phyloP scores from a whole-genome alignment of 2,329 filamentous ascomycete genomes.

The Cladosporium austrohemisphaericum region DNA sequence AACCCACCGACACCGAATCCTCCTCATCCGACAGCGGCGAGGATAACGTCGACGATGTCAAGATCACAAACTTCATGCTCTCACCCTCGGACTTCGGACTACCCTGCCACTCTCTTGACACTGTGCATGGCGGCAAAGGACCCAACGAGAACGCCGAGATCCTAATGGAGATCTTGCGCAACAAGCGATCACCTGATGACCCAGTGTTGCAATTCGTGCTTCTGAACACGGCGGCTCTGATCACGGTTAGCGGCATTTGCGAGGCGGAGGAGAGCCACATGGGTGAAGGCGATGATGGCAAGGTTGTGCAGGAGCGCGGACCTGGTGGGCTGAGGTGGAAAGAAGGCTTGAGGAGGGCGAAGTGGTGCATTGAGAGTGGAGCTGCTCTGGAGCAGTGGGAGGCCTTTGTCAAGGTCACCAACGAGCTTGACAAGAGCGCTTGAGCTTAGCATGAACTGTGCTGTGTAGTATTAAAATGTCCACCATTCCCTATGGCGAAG shows the following conservation, averaged over 20 bases:
- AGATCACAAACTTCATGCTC: slow-evolving; percentile 73
- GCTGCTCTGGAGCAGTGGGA: slow-evolving; percentile 80
- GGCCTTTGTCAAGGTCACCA: slow-evolving; percentile 78
- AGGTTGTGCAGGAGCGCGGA: slow-evolving; percentile 75
- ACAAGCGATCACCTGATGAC: slow-evolving; percentile 69
- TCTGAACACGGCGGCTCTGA: slow-evolving; percentile 84
- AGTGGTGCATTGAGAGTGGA: slow-evolving; percentile 83
- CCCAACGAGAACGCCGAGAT: slow-evolving; percentile 85
- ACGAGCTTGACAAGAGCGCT: slow-evolving; percentile 34
- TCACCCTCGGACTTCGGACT: slow-evolving; percentile 86
- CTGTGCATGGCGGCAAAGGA: slow-evolving; percentile 79
- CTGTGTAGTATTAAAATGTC: too few relatives aligned
- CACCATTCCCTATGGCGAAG: too few relatives aligned
- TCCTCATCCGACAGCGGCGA: slow-evolving; percentile 31
- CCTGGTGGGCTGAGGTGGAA: slow-evolving; percentile 90
- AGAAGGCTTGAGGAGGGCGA: slow-evolving; percentile 81
- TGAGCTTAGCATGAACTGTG: background rate
- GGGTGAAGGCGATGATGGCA: slow-evolving; percentile 74
- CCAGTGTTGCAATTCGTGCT: slow-evolving; percentile 91
- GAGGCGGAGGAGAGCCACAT: slow-evolving; percentile 77
- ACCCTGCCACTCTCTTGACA: slow-evolving; percentile 65
- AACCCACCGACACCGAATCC: slow-evolving; percentile 29
- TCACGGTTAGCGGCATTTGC: slow-evolving; percentile 82
- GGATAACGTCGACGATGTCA: slow-evolving; percentile 41
- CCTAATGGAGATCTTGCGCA: slow-evolving; percentile 69